Evolutionary conservation across 805 yeast species (phyloP), one percentile per base, ranked within the genome.

Genomic region (Ogataea corticis): DNA sequence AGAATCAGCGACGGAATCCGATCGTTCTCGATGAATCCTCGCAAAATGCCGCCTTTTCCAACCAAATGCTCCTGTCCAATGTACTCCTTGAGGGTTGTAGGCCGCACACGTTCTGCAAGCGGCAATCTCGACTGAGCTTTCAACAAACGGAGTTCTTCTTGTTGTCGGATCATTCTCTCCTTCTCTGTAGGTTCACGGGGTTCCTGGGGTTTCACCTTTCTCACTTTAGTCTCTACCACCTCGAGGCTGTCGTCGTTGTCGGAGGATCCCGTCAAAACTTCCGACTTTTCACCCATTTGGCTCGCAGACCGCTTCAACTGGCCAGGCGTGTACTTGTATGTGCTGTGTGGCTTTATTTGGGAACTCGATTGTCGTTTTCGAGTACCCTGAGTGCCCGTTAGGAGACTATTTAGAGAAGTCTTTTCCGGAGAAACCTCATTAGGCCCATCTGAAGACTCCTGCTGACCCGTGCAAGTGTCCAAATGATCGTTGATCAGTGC

Each of bases 21-120:
- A n/a, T 84, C 79, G 65, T 76, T 67, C 30, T 75, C 72, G 2
- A 91, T 72, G 49, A 86, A 86, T 36, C 82, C 82, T 21, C 80
- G 68, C 2, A 92, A 67, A 2, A 83, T 70, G 1, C 97, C 96
- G 7, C 72, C 70, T 1, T 68, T 65, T 0, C 87, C 85, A 4
- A 92, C 70, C 2, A 94, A 66, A 65, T 91, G 96, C 12, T 72
- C 69, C 65, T 94, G 99, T 0, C 99, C 99, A 18, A 92, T 75
- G 58, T 83, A 90, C 3, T 85, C 87, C 3, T 73, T 72, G 21
- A 94, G 65, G 0, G 71, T 65, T 10, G 66, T 67, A 0, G 99
- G 99, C n/a, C 98, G 72, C n/a, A 89, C 72, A 41, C 81, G 72
- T 59, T 89, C 96, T 2, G 95, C 85, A 16, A 91, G 66, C 1